Base-by-base conservation (phyloP, 345 rosid genomes). In the Aegle marmelos region DNA sequence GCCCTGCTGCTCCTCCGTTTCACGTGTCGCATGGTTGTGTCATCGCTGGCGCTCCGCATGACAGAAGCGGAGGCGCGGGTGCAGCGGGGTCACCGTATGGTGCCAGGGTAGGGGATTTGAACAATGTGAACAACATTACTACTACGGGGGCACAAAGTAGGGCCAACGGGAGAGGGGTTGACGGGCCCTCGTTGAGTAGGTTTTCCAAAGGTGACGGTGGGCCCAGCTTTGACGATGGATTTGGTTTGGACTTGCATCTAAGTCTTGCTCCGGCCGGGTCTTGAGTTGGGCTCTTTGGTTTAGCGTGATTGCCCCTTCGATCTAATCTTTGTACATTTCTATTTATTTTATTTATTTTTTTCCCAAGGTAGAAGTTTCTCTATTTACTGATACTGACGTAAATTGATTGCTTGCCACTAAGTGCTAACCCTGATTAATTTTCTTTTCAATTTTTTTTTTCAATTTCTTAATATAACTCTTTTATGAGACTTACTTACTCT, bases 171-270 rank as follows among this genome's bases (percentile, higher is more conserved):
- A 76, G 82, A 39, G 77, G 30, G 8, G 76, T 82, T 5, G 86
- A 86, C 58, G 88, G 90, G 74, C 88, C 90, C 6, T 88, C 93
- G 1, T 87, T 90, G 72, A 92, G 92, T 79, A 88, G 91, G 85
- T 93, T 90, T 75, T 81, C 96, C 7, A 88, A 84, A 57, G 88
- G 88, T 28, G 91, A 90, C 4, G 88, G 89, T 25, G 98, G 93
- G 68, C 88, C 98, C 22, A 86, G 80, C 59, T 90, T 89, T n/a
- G 98, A 93, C 54, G 97, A 95, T 45, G 69, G 83, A 25, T 76
- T 92, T 83, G 97, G 96, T 70, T 85, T 95, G 77, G 96, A 93
- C 82, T 88, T 95, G 85, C 99, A 95, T 83, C 98, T 95, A 13
- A 89, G 99, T 81, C 94, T 95, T 66, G 93, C 98, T 54, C 99